Base-by-base conservation (phyloP, 2,329 filamentous ascomycete species). In the Drechslera avenae region DNA sequence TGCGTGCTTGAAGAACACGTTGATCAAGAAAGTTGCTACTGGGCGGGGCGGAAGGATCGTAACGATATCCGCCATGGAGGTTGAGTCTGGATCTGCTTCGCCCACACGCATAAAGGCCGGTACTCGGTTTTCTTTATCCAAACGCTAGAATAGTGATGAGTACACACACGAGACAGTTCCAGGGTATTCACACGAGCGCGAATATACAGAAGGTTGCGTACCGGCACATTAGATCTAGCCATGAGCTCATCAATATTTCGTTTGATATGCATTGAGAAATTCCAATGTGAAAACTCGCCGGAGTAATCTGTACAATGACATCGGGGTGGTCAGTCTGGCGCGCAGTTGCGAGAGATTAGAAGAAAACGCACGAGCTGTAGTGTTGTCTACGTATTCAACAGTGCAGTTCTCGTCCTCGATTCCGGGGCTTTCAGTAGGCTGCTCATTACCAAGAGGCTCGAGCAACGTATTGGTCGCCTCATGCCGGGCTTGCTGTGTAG, bases 1-100 rank as follows among this genome's bases (percentile, higher is more conserved):
- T 10, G 74, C 75, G 56, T 76, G 75, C 46, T 75, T 76, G 59
- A 76, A 76, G 53, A 76, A 76, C 19, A 73, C 72, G 33, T 76
- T 72, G 13, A 75, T 66, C 14, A 77, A 62, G 39, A 76, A 77
- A 19, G 76, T 69, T 14, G 75, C 73, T 17, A 59, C 50, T 9
- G 43, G 41, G n/a, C 50, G 53, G 19, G 53, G 49, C 5, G 56
- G 56, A 17, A 59, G 18, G 19, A 35, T 16, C 14, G 39, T 46
- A 30, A 54, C 39, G 2, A 52, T 53, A 21, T 56, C 49, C 19
- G 39, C 28, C 6, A 54, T 54, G 14, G 50, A 54, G 12, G 40
- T 50, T 10, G 50, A 49, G 12, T 30, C 33, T 33, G 53, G 50
- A 39, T 52, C 46, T 21, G 53, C 31, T 19, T 56, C 50, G 13